Base-by-base conservation (phyloP, 106 monocot genomes). In the Allium fistulosum region DNA sequence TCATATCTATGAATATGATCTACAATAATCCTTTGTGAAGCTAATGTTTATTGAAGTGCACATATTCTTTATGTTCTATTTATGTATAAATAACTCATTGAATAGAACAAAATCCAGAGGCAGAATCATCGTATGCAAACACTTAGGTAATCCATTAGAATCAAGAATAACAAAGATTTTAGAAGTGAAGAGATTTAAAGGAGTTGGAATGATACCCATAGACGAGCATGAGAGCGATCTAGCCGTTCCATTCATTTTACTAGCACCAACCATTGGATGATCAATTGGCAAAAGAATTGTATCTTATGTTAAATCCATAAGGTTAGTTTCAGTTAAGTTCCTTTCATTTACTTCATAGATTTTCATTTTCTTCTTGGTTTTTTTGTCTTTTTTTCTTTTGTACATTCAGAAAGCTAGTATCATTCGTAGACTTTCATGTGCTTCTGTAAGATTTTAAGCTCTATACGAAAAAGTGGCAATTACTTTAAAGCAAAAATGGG, bases 121-220 rank as follows among this genome's bases (percentile, higher is more conserved):
- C 15, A 92, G 87, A 76, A 71, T 92, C 37, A 57, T 97, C 9
- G 63, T 97, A 61, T 92, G 96, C 57, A 78, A 65, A 49, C 88
- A 86, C 53, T 78, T 75, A n/a, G 78, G 84, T 48, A 77, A 74
- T 49, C 76, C 84, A 12, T 82, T 78, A 22, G 92, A 97, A 74
- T 84, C 96, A 49, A 86, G 86, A 67, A 11, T 91, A 47, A 75
- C 46, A n/a, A 92, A 84, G 81, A 89, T 86, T 49, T 10, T 67
- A 61, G 80, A 65, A 10, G 96, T 92, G 9, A 80, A 78, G 78
- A 70, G 74, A 70, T 92, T 86, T 37, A 88, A 92, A 13, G 96
- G 81, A 9, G 76, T 86, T 72, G 96, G 96, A 55, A 92, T 97
- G 96, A 79, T 97, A 72, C 74, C 92, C 55, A 79, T 92, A 37